Evolutionary conservation across 1,139 yeast genomes (phyloP), one percentile per base, ranked within the genome.

Genomic region (Zygosaccharomyces pseudobailii): DNA sequence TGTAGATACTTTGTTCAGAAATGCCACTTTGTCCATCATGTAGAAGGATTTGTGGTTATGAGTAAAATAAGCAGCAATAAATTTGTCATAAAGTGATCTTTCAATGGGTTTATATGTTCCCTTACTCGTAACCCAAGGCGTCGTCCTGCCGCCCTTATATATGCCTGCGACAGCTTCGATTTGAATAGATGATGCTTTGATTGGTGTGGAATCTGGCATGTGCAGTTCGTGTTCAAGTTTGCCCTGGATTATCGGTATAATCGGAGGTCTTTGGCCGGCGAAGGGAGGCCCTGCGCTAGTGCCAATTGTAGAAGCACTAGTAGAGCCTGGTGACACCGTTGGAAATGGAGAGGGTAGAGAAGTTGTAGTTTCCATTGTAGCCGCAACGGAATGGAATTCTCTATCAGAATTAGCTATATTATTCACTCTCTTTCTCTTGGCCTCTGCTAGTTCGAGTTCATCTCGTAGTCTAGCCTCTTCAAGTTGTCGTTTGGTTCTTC

Each of bases 21-120:
- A 73, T 6, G 65, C 67, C 5, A 64, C 54, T 46, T 72, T 72
- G 49, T 71, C 69, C 28, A 73, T 62, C 56, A 73, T 69, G 9
- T 77, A 77, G 54, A 71, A 72, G 4, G 72, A 64, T 40, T 74
- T 59, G 47, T 72, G 75, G 48, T 71, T 73, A 48, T 72, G 74
- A 45, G 69, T 67, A 52, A 74, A 70, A 51, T 67, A 74, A 2
- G 75, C 74, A 32, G 73, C 69, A 17, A 69, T 63, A 43, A 68
- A 70, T 35, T 62, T 57, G 53, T 55, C 60, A 53, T 65, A 51
- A 40, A 58, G 38, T 35, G 56, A 50, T 42, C 66, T 53, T 32
- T 62, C 60, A 44, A 62, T 48, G 19, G 52, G 40, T 50, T 55
- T 49, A 48, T 49, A 54, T 35, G 56, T 37, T 31, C 56, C 55